These are phyloP conservation scores for Ceratobasidium sp. DNA, from an alignment of 1,284 basidiomycete genomes.

Conservation along the genomic window DNA sequence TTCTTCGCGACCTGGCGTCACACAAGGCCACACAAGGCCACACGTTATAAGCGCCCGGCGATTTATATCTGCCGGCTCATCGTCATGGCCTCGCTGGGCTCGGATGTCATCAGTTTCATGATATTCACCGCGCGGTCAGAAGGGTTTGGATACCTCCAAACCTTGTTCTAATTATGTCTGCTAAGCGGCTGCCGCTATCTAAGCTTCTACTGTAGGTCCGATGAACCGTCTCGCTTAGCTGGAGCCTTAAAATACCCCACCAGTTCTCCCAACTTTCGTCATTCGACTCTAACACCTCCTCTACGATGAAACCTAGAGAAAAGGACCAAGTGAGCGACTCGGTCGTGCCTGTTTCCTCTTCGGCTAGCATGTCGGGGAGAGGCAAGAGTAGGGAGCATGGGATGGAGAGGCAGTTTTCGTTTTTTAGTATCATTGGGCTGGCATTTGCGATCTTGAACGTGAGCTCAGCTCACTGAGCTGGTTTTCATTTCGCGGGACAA, in stretches of 20 bases:
- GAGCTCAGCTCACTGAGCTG: conserved; percentile 8
- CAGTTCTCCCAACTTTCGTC: not conserved
- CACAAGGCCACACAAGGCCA: no score
- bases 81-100: no score
- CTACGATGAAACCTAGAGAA: conserved; percentile 16
- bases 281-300: not conserved
- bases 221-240: conserved; percentile 19
- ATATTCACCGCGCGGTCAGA: no score
- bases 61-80: no score
- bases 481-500: not conserved
- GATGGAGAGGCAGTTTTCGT: conserved; percentile 40
- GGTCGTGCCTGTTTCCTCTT: conserved; percentile 28
- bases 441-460: conserved; percentile 45
- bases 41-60: no score
- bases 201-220: not conserved
- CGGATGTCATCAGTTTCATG: no score
- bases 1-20: no score
- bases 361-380: conserved; percentile 1
- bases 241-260: conserved; percentile 5
- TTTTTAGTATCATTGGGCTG: conserved; percentile 43
- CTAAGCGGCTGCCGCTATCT: conserved; percentile 31
- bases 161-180: conserved; percentile 20
- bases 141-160: not conserved
- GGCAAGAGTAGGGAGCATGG: conserved; percentile 4
- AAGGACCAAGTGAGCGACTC: conserved; percentile 20